phyloP scores from a whole-genome alignment of 2,329 filamentous ascomycete genomes.

The Aspergillaceae sp. region DNA sequence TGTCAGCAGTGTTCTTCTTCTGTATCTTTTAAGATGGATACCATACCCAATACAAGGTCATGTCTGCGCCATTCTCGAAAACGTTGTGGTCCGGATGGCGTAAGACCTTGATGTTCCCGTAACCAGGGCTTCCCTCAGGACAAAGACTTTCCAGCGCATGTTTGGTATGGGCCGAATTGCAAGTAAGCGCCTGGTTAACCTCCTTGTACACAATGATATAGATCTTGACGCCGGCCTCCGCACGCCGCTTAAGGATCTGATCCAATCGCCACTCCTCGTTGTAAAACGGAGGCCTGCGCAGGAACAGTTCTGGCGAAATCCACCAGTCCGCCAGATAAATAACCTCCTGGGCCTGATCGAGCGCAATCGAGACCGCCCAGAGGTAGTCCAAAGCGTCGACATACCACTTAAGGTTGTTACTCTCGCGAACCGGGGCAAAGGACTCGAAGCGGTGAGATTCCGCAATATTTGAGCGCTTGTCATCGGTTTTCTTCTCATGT shows the following conservation, averaged over 20 bases:
- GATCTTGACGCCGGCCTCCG: slow-evolving; percentile 89
- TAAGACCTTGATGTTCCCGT: slow-evolving; percentile 83
- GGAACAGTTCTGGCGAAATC: slow-evolving; percentile 79
- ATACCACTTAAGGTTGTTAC: slow-evolving; percentile 92
- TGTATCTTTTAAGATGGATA: not conserved
- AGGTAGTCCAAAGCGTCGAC: slow-evolving; percentile 94
- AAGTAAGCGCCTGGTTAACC: slow-evolving; percentile 70
- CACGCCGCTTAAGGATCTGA: slow-evolving; percentile 74
- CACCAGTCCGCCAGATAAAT: slow-evolving; percentile 98
- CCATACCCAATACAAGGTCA: slow-evolving; percentile 81
- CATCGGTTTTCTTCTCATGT: slow-evolving; percentile 76
- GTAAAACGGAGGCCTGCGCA: slow-evolving; percentile 72
- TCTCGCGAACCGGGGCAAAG: slow-evolving; percentile 77
- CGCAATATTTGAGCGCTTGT: slow-evolving; percentile 63
- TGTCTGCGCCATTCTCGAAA: slow-evolving; percentile 84
- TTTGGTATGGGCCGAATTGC: slow-evolving; percentile 90
- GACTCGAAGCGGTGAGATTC: slow-evolving; percentile 77
- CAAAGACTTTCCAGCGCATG: slow-evolving; percentile 71
- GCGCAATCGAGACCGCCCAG: slow-evolving; percentile 80
- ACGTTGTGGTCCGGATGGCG: slow-evolving; percentile 93
- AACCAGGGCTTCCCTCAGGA: slow-evolving; percentile 68
- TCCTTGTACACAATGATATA: slow-evolving; percentile 91
- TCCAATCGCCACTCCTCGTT: slow-evolving; percentile 85
- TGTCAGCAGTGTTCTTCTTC: not conserved
- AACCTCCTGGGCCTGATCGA: slow-evolving; percentile 83